Evolutionary conservation across 1,284 basidiomycete species (phyloP).

Genomic region (Marasmius tenuissimus): DNA sequence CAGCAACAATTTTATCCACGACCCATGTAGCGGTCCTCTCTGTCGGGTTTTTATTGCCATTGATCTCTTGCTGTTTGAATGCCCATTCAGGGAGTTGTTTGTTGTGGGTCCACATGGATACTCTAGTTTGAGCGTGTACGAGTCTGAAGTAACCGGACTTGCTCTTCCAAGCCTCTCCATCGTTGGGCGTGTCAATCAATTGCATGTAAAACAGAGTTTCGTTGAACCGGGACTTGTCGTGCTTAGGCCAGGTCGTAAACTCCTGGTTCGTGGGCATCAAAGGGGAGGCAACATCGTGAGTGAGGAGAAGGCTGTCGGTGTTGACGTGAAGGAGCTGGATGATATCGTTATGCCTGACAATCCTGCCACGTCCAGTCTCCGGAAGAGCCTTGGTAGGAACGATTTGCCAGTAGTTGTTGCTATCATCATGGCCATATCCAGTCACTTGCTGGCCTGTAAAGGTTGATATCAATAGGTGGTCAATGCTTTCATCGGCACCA

Average conservation of each 20-base stretch:
- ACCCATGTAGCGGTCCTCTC: constrained; percentile 90
- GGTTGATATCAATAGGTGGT: constrained; percentile 9
- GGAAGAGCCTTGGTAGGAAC: constrained; percentile 92
- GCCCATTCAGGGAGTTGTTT: constrained; percentile 93
- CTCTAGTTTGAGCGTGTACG: constrained; percentile 87
- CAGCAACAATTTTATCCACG: constrained; percentile 79
- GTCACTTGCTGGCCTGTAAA: constrained; percentile 91
- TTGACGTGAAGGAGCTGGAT: constrained; percentile 89
- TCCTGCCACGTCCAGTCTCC: constrained; percentile 83
- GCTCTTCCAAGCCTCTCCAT: constrained; percentile 85
- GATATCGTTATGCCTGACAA: constrained; percentile 87
- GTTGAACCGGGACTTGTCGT: constrained; percentile 73
- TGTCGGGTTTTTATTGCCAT: constrained; percentile 91
- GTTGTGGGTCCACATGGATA: constrained; percentile 91
- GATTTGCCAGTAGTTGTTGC: constrained; percentile 96
- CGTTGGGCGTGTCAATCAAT: constrained; percentile 64
- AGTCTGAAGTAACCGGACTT: constrained; percentile 91
- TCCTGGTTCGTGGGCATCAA: constrained; percentile 98
- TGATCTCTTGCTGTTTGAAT: constrained; percentile 96
- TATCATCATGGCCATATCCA: constrained; percentile 91
- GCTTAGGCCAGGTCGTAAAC: constrained; percentile 87
- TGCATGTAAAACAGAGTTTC: constrained; percentile 85
- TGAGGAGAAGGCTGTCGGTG: constrained; percentile 83
- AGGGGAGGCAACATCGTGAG: constrained; percentile 97
- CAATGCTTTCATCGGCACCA: not conserved